Evolutionary conservation across 2,329 filamentous ascomycete genomes (phyloP), one percentile per base, ranked within the genome.

Genomic region (Fusarium sulawesiense): DNA sequence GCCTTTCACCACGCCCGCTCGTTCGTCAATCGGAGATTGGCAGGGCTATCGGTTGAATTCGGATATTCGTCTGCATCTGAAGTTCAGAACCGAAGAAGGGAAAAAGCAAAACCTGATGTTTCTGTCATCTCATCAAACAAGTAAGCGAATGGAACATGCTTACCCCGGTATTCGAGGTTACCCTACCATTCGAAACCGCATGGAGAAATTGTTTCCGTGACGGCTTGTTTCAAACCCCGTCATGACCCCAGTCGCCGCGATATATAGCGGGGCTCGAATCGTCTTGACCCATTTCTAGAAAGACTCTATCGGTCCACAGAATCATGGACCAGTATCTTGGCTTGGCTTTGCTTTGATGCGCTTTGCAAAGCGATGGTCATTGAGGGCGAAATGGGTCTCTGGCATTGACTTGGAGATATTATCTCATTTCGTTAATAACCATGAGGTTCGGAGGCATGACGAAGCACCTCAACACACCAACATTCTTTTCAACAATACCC

Each of bases 21-120:
- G 77, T 86, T 53, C 81, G 80, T 58, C 78, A 81, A 58, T 81
- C 81, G 13, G 82, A 84, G 48, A 88, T 88, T 76, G 86, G 86
- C 8, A 81, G 83, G 29, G 86, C 86, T 5, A 83, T 88, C 56
- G 86, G 86, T n/a, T 88, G 80, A 85, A 60, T 44, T 27, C 37
- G 20, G 45, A 37, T 56, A 18, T 49, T n/a, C 30, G 37, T 53
- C 49, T 42, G n/a, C 41, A 53, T 53, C 23, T 53, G 49, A 53
- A n/a, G 14, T 29, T 20, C 34, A 42, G 32, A 41, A 27, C 32
- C 49, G 32, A 29, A 42, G 16, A 57, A 49, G 45, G 21, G 44
- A 59, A 30, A 49, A 49, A 51, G 45, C 50, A 54, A 64, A 65
- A 58, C 30, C 50, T 57, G 60, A 54, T 37, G 45, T 62, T 63